Conservation (phyloP, 345 rosid species). For the Euphorbia tirucalli region DNA sequence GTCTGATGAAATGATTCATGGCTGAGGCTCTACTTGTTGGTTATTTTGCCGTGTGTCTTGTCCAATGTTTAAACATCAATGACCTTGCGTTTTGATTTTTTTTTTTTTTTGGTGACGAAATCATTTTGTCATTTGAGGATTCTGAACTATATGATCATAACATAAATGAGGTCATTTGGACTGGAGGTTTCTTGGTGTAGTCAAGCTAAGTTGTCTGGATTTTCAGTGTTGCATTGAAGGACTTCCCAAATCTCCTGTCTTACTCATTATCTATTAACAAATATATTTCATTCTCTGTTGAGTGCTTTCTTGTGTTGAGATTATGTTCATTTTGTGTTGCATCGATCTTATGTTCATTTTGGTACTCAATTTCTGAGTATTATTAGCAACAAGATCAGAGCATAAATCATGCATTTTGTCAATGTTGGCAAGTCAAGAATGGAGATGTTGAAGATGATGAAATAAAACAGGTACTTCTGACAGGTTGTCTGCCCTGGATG, state of each 20-base stretch:
- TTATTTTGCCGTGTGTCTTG: background rate
- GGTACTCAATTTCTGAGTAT: too few relatives aligned
- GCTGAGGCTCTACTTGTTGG: background rate
- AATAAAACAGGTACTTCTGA: slow-evolving; percentile 49
- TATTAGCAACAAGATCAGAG: too few relatives aligned
- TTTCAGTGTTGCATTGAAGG: slow-evolving; percentile 32
- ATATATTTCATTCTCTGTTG: background rate
- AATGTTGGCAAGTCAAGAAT: slow-evolving; percentile 17
- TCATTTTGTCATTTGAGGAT: background rate
- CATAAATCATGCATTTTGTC: background rate
- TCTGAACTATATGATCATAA: background rate
- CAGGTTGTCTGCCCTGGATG: slow-evolving; percentile 30
- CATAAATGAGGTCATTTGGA: slow-evolving; percentile 18
- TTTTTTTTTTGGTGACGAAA: background rate
- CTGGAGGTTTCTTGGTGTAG: slow-evolving; percentile 39
- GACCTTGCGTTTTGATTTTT: background rate
- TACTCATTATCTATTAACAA: slow-evolving; percentile 41
- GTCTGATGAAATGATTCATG: background rate
- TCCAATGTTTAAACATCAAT: background rate
- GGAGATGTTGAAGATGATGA: slow-evolving; percentile 45
- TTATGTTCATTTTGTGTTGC: too few relatives aligned
- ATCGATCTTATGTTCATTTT: too few relatives aligned
- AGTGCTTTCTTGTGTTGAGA: too few relatives aligned
- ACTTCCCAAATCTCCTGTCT: slow-evolving; percentile 27
- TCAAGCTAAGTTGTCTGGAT: slow-evolving; percentile 38